These are phyloP conservation scores for Fremontodendron californicum DNA, from an alignment of 345 rosid species.

Conservation along the genomic window DNA sequence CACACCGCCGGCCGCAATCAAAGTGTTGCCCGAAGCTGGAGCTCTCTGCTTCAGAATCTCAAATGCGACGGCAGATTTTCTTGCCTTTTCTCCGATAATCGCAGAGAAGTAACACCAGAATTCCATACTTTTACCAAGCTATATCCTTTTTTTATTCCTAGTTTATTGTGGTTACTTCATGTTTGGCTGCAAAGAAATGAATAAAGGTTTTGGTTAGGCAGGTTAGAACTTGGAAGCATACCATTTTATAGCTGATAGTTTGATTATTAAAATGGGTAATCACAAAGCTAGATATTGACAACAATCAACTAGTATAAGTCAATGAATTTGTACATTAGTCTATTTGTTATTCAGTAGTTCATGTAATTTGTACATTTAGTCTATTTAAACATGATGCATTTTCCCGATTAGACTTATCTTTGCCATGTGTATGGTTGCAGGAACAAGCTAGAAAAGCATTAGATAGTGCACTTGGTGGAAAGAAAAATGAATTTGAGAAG, in stretches of 20 bases:
- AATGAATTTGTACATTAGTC: neutral
- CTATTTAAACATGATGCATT: neutral
- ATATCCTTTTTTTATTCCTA: neutral
- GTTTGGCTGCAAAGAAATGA: neutral
- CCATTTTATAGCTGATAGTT: neutral
- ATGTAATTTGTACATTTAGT: neutral
- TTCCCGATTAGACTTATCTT: neutral
- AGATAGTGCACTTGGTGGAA: slow-evolving; percentile 87
- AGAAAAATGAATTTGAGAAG: slow-evolving; percentile 75
- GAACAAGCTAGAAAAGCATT: slow-evolving; percentile 86
- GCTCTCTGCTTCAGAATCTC: slow-evolving; percentile 36
- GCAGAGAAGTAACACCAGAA: slow-evolving; percentile 51
- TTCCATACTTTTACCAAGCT: neutral
- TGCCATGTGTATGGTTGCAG: slow-evolving; percentile 30
- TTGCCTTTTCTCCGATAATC: slow-evolving; percentile 70
- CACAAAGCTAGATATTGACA: neutral
- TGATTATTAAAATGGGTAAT: neutral
- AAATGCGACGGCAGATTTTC: slow-evolving; percentile 52
- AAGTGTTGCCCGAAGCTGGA: slow-evolving; percentile 30
- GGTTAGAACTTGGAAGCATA: neutral
- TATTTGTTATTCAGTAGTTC: neutral
- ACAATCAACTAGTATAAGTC: neutral
- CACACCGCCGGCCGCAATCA: slow-evolving; percentile 1
- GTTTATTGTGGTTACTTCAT: neutral
- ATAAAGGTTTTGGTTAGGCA: neutral